Evolutionary conservation across 1,139 yeast genomes (phyloP).

Genomic region (Yamadazyma epiphylla): DNA sequence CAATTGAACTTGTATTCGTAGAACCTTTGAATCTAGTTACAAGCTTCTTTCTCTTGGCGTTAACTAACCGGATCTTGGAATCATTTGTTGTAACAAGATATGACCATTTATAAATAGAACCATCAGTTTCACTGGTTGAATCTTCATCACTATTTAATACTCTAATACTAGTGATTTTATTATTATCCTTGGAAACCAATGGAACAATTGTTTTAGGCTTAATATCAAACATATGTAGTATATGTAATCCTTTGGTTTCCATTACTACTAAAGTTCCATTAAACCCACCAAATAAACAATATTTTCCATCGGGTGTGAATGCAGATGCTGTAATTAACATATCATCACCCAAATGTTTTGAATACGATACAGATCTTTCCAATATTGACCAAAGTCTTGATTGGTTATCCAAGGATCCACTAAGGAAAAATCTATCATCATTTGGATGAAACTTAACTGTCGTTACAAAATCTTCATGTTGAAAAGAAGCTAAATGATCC

Average conservation of each 20-base stretch:
- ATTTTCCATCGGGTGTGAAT: conserved; percentile 66
- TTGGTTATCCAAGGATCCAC: conserved; percentile 78
- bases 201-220: conserved; percentile 25
- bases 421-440: conserved; percentile 83
- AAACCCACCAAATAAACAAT: conserved; percentile 75
- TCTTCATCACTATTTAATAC: conserved; percentile 21
- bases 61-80: conserved; percentile 67
- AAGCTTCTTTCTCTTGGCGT: conserved; percentile 51
- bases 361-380: conserved; percentile 44
- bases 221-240: conserved; percentile 53
- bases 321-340: conserved; percentile 67
- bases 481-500: conserved; percentile 60
- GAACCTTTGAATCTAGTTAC: conserved; percentile 73
- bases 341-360: conserved; percentile 43
- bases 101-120: conserved; percentile 26
- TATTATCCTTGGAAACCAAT: conserved; percentile 23
- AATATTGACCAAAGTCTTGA: conserved; percentile 83
- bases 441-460: conserved; percentile 77
- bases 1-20: conserved; percentile 65
- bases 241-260: conserved; percentile 62
- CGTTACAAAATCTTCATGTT: conserved; percentile 80
- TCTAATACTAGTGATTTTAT: conserved; percentile 40
- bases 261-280: conserved; percentile 65
- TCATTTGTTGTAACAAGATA: conserved; percentile 72
- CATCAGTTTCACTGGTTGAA: conserved; percentile 7